Evolutionary conservation across 768 basidiomycete species (phyloP).

Genomic region (Rickenella mellea): DNA sequence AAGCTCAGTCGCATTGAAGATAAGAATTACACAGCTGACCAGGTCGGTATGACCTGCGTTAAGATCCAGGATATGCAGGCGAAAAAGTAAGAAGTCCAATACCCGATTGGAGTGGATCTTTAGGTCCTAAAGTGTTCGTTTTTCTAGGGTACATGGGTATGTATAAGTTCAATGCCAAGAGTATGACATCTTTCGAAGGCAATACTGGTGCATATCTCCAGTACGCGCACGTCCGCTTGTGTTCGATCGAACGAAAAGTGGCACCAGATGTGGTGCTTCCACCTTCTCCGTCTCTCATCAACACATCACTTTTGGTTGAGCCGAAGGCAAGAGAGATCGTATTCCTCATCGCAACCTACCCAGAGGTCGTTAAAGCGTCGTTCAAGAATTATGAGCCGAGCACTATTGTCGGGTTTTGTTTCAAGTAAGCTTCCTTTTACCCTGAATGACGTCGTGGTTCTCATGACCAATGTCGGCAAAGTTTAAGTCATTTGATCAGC

Average conservation of each 20-base stretch:
- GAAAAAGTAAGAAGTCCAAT: conserved; percentile 24
- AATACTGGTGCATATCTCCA: conserved; percentile 42
- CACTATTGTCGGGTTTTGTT: conserved; percentile 29
- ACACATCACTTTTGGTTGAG: conserved; percentile 28
- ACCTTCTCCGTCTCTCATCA: conserved; percentile 22
- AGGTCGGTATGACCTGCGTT: conserved; percentile 37
- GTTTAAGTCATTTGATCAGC: conserved; percentile 24
- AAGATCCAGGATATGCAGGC: conserved; percentile 40
- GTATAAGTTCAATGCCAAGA: conserved; percentile 36
- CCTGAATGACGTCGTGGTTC: background rate
- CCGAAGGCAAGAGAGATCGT: conserved; percentile 35
- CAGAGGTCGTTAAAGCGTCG: conserved; percentile 32
- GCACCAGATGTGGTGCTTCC: conserved; percentile 23
- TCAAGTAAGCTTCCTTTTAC: conserved; percentile 1
- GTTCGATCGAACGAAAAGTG: conserved; percentile 39
- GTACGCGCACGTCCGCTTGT: conserved; percentile 43
- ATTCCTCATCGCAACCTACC: conserved; percentile 33
- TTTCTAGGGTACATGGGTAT: conserved; percentile 8
- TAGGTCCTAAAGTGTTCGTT: too few species aligned
- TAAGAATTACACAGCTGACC: conserved; percentile 28
- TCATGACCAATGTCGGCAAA: background rate
- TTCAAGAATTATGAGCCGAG: conserved; percentile 29
- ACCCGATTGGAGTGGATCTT: too few species aligned
- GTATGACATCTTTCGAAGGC: conserved; percentile 44
- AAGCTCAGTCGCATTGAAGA: conserved; percentile 38